These are phyloP conservation scores for Calonectria hawksworthii DNA, from an alignment of 2,329 filamentous ascomycete genomes.

Conservation along the genomic window DNA sequence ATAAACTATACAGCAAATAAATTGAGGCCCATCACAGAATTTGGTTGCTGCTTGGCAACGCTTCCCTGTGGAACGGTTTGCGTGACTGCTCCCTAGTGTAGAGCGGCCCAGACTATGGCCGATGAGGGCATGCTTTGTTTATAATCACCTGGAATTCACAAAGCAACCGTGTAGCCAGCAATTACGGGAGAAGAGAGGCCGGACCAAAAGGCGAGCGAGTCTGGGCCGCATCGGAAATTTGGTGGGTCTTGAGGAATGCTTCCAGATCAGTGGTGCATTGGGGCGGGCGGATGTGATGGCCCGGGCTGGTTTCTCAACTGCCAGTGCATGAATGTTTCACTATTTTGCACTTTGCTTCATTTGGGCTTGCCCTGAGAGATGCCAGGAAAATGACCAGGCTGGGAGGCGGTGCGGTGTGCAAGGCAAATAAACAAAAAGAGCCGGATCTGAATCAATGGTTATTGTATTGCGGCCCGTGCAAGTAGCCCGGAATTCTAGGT, in stretches of 20 bases:
- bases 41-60: neutral
- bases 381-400: neutral
- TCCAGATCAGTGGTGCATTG: neutral
- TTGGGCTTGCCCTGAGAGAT: neutral
- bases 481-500: neutral
- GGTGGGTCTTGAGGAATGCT: neutral
- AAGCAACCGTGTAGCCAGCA: neutral
- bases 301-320: neutral
- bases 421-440: neutral
- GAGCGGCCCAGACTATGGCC: neutral
- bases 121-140: neutral
- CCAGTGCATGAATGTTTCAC: neutral
- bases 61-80: neutral
- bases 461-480: conserved; percentile 2
- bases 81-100: neutral
- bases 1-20: neutral
- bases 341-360: neutral
- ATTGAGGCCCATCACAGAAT: neutral
- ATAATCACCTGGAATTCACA: neutral
- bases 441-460: neutral
- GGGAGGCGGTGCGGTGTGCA: neutral
- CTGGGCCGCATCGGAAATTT: neutral
- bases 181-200: neutral
- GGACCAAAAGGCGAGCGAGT: neutral
- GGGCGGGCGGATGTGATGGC: neutral